phyloP scores from a whole-genome alignment of 192 early-diverging fungal genomes.

The Haplosporangium gracile region DNA sequence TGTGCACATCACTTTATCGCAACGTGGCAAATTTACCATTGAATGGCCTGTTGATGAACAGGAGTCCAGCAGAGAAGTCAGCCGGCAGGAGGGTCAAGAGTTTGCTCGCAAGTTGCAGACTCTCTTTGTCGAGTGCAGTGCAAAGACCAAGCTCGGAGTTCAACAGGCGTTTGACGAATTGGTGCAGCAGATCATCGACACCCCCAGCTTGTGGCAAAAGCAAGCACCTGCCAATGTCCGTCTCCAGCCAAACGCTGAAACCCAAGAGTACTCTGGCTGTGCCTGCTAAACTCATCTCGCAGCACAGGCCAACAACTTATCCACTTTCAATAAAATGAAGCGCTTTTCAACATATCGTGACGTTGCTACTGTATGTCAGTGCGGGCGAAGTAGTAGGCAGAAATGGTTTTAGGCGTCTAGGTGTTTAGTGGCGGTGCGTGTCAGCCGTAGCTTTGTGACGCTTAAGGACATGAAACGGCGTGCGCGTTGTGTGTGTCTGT shows the following conservation, averaged over 20 bases:
- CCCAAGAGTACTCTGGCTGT: slow-evolving; percentile 37
- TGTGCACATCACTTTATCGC: background rate
- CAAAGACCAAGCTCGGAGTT: slow-evolving; percentile 94
- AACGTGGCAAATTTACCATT: background rate
- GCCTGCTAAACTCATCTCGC: slow-evolving; percentile 12
- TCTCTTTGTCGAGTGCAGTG: slow-evolving; percentile 96
- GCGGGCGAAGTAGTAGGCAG: background rate
- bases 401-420: background rate
- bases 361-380: background rate
- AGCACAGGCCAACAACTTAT: background rate
- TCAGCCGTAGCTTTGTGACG: background rate
- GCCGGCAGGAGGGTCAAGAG: slow-evolving; percentile 90
- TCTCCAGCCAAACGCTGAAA: slow-evolving; percentile 30
- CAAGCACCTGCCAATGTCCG: slow-evolving; percentile 46
- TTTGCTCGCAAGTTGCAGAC: slow-evolving; percentile 91
- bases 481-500: background rate
- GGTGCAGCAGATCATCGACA: slow-evolving; percentile 83
- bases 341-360: no score
- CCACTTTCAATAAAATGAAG: background rate
- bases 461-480: background rate
- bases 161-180: slow-evolving; percentile 95
- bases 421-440: background rate
- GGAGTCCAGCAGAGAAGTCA: slow-evolving; percentile 78
- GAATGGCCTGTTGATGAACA: slow-evolving; percentile 14
- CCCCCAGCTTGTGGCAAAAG: slow-evolving; percentile 54